phyloP scores from a whole-genome alignment of 345 rosid species.

The Erodium maritimum region DNA sequence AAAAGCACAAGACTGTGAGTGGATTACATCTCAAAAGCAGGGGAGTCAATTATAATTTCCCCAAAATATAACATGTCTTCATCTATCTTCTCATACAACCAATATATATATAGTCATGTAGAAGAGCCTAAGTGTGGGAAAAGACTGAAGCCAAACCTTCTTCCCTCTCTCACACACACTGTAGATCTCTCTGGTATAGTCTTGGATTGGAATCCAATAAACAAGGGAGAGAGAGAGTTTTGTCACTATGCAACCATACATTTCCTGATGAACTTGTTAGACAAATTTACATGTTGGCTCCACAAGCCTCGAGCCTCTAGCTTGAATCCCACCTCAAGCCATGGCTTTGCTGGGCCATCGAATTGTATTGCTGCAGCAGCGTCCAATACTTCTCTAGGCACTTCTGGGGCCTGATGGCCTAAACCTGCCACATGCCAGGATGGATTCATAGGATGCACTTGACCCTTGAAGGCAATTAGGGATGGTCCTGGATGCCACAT shows the following conservation, averaged over 20 bases:
- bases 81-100: too few relatives aligned
- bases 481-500: conserved; percentile 87
- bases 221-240: too few relatives aligned
- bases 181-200: too few relatives aligned
- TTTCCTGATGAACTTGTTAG: conserved; percentile 54
- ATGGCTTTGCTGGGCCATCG: conserved; percentile 89
- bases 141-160: conserved; percentile 86
- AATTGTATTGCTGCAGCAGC: conserved; percentile 79
- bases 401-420: conserved; percentile 41
- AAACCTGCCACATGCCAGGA: conserved; percentile 75
- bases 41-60: too few relatives aligned
- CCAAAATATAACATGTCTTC: too few relatives aligned
- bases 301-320: conserved; percentile 62
- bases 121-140: conserved; percentile 8
- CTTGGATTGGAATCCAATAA: too few relatives aligned
- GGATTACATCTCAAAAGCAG: too few relatives aligned
- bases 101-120: too few relatives aligned
- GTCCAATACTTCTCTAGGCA: conserved; percentile 22
- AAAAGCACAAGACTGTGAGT: too few relatives aligned
- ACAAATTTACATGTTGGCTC: conserved; percentile 56
- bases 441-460: conserved; percentile 62
- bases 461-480: conserved; percentile 57
- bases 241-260: too few relatives aligned
- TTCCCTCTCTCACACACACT: conserved; percentile 47
- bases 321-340: conserved; percentile 72